phyloP scores from a whole-genome alignment of 805 yeast genomes.

The Wickerhamiella parazyma region DNA sequence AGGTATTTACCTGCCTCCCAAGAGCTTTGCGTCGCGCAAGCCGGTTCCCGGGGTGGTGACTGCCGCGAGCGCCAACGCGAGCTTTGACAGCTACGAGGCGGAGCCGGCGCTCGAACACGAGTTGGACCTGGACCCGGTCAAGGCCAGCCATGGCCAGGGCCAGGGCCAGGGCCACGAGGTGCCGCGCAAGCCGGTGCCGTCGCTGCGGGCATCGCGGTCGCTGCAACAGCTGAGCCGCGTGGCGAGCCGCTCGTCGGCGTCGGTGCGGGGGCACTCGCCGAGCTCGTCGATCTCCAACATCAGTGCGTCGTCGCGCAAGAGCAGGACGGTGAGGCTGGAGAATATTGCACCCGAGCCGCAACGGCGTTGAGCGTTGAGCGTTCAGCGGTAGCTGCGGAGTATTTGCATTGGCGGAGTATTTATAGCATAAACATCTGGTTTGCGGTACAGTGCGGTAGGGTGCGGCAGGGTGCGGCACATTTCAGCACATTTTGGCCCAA shows the following conservation, averaged over 20 bases:
- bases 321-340: neutral
- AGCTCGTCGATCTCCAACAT: slow-evolving; percentile 1
- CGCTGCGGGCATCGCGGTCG: slow-evolving; percentile 4
- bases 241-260: slow-evolving; percentile 3
- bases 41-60: slow-evolving; percentile 12
- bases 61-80: neutral
- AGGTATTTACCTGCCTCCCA: slow-evolving; percentile 10
- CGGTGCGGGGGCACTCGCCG: slow-evolving; percentile 6
- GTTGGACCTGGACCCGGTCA: neutral
- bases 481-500: too few relatives aligned
- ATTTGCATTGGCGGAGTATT: too few relatives aligned
- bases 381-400: too few relatives aligned
- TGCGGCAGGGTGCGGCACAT: too few relatives aligned
- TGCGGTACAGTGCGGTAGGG: too few relatives aligned
- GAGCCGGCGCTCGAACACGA: neutral
- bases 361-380: neutral
- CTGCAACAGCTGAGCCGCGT: slow-evolving; percentile 5
- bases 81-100: slow-evolving; percentile 1
- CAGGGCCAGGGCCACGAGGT: too few relatives aligned
- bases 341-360: slow-evolving; percentile 5
- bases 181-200: slow-evolving; percentile 8
- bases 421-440: too few relatives aligned
- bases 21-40: slow-evolving; percentile 13
- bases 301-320: neutral
- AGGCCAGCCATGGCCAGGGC: too few relatives aligned